Base-by-base conservation (phyloP, 805 yeast species). In the Ogataea pini region DNA sequence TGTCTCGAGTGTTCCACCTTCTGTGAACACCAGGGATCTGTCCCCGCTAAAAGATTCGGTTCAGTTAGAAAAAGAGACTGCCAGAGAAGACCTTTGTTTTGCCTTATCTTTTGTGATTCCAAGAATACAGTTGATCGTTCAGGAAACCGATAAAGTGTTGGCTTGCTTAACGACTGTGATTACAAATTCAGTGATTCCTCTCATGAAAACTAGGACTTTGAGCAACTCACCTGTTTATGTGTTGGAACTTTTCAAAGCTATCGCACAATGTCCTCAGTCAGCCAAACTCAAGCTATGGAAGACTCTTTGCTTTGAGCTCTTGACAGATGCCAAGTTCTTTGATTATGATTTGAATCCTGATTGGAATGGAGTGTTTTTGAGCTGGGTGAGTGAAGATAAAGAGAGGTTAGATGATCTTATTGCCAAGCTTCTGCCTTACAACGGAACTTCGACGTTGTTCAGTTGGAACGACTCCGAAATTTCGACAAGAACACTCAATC, bases 371-470 rank as follows among this genome's bases (percentile, higher is more conserved):
- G 72, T 88, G 1, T 67, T 91, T 5, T 61, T 62, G 19, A 69
- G 71, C 10, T 92, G 96, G 96, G 73, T 84, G 3, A 66, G 71
- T 7, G 75, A 70, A 13, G 94, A 86, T 48, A 77, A 78, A 33
- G 90, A 83, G 3, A 79, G 78, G 39, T 60, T 86, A 46, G 57
- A 61, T 1, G 92, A 86, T 12, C 64, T 82, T 38, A 57, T 79
- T 31, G 47, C 74, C 1, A 76, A 78, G 40, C 63, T 78, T 28
- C 73, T 75, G 45, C 77, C 83, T 3, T 70, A 81, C 18, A 65
- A 73, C 8, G 73, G 79, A 6, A 68, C 83, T 0, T 76, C 86
- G 0, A 82, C 83, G 17, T 70, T 68, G 24, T 68, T 68, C 46
- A 60, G 58, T 28, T 68, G 72, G 72, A 67, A 59, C 47, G 72